Conservation (phyloP, 169 alveolate species). For the Eimeria praecox region DNA sequence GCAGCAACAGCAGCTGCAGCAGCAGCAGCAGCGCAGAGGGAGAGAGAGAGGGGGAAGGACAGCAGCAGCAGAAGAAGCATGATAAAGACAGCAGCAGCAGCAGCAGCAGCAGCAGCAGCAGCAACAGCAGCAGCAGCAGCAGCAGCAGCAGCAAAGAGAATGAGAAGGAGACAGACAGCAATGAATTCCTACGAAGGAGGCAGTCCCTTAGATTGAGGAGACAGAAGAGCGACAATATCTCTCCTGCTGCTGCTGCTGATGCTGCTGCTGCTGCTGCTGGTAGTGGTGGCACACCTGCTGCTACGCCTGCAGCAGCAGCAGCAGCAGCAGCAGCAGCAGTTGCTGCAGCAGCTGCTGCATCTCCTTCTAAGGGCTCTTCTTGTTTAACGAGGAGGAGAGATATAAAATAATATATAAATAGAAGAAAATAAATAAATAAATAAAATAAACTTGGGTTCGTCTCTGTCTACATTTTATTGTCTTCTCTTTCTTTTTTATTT, state of each 20-base stretch:
- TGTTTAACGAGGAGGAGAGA: background rate
- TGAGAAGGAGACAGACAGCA: background rate
- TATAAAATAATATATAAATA: background rate
- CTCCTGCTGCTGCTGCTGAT: conserved; percentile 16
- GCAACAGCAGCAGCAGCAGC: conserved; percentile 36
- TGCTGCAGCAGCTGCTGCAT: background rate
- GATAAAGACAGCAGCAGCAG: conserved; percentile 16
- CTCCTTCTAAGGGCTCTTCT: background rate
- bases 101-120: background rate
- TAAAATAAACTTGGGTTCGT: too few species aligned
- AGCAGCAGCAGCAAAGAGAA: background rate
- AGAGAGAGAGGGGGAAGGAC: too few species aligned
- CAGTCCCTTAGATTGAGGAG: conserved; percentile 3
- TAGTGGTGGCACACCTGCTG: background rate
- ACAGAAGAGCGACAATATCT: background rate
- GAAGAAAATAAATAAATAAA: too few species aligned
- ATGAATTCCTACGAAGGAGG: background rate
- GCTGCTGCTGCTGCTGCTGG: conserved; percentile 6
- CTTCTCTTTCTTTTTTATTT: too few species aligned
- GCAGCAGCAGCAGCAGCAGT: too few species aligned
- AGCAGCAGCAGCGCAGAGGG: conserved; percentile 17
- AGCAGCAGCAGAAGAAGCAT: background rate
- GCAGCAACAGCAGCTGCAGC: background rate
- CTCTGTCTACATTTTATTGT: background rate
- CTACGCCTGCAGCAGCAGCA: background rate